These are phyloP conservation scores for Colletotrichum neosansevieriae DNA, from an alignment of 2,329 filamentous ascomycete genomes.

Conservation along the genomic window DNA sequence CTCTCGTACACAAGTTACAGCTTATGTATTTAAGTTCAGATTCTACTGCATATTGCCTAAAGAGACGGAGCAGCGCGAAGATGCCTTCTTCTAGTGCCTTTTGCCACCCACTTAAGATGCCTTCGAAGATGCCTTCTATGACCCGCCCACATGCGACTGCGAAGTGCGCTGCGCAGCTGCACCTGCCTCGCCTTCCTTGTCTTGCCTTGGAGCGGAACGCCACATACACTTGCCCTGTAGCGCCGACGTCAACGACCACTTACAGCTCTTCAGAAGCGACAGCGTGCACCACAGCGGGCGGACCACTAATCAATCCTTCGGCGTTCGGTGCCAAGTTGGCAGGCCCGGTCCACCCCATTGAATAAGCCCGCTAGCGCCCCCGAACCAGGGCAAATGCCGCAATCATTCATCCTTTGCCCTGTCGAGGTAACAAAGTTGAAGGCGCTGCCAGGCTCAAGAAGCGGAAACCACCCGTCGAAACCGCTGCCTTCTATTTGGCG, in stretches of 20 bases:
- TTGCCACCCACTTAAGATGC: too few relatives aligned
- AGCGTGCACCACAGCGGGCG: slow-evolving; percentile 14
- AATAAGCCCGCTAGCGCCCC: slow-evolving; percentile 17
- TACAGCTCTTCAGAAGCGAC: slow-evolving; percentile 3
- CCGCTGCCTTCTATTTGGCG: background rate
- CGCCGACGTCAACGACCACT: slow-evolving; percentile 33
- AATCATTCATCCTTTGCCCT: slow-evolving; percentile 17
- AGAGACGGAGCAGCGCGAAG: slow-evolving; percentile 21
- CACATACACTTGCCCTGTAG: slow-evolving; percentile 13
- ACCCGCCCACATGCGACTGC: background rate
- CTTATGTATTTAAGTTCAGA: background rate
- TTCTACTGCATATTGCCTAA: slow-evolving; percentile 2
- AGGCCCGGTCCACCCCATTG: slow-evolving; percentile 22
- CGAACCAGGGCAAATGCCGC: slow-evolving; percentile 12
- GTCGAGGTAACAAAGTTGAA: background rate
- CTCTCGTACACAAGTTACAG: background rate
- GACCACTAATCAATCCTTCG: slow-evolving; percentile 7
- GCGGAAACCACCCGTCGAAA: slow-evolving; percentile 12
- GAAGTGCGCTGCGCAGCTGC: too few relatives aligned
- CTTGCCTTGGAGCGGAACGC: background rate
- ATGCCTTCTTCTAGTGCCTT: too few relatives aligned
- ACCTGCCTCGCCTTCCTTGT: background rate
- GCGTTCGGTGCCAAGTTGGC: slow-evolving; percentile 20
- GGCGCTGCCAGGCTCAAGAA: slow-evolving; percentile 19
- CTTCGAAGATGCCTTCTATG: slow-evolving; percentile 3